Conservation (phyloP, 2,329 filamentous ascomycete genomes). For the Phyllosticta citribraziliensis region DNA sequence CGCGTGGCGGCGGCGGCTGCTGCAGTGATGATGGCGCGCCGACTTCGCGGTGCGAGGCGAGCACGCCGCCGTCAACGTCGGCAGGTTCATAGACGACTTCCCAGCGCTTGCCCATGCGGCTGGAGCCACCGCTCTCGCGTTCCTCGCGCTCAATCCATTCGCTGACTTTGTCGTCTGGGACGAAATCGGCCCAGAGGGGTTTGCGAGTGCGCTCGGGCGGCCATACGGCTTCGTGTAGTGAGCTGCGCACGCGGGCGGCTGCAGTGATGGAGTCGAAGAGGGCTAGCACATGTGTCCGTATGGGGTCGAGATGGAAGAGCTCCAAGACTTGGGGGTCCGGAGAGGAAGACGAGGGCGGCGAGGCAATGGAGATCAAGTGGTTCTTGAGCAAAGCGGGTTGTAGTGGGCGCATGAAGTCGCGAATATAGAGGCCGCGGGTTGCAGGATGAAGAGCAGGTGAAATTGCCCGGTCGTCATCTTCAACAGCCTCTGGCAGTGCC, state of each 20-base stretch:
- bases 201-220: constrained; percentile 80
- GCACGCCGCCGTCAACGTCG: constrained; percentile 25
- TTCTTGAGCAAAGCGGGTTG: constrained; percentile 56
- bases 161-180: constrained; percentile 63
- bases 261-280: constrained; percentile 58
- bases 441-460: constrained; percentile 32
- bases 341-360: constrained; percentile 42
- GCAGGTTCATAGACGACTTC: constrained; percentile 54
- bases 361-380: constrained; percentile 61
- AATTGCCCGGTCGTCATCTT: constrained; percentile 22
- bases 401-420: constrained; percentile 74
- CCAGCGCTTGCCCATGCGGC: constrained; percentile 46
- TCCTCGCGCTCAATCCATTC: constrained; percentile 68
- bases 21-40: constrained; percentile 15
- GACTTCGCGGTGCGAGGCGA: constrained; percentile 47
- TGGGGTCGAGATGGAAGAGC: constrained; percentile 69
- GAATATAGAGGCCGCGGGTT: constrained; percentile 67
- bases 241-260: constrained; percentile 65
- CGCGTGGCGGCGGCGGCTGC: not conserved
- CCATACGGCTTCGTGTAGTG: constrained; percentile 72
- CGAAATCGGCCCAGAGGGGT: constrained; percentile 78
- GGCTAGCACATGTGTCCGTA: constrained; percentile 82
- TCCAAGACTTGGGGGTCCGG: constrained; percentile 47
- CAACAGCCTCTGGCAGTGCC: constrained; percentile 11
- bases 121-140: constrained; percentile 29